Evolutionary conservation across 768 basidiomycete species (phyloP), one percentile per base, ranked within the genome.

Genomic region (Suillus hirtellus): DNA sequence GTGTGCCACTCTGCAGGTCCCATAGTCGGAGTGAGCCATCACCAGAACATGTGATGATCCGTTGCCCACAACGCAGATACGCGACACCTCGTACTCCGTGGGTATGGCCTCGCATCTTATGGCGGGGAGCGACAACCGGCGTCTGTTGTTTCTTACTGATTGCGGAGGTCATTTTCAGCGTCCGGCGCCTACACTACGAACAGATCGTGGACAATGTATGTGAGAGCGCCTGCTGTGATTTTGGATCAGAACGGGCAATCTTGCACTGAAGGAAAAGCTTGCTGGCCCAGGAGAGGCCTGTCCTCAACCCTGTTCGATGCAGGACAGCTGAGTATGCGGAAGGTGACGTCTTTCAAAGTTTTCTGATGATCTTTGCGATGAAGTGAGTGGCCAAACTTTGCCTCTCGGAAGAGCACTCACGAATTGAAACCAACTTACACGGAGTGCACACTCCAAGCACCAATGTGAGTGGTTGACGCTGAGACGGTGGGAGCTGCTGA

Each of bases 21-120:
- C 52, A 53, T 34, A 53, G 52, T 34, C 52, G 52, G 17, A 53
- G 31, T 11, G 52, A 53, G 31, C 31, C 52, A n/a, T 53, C 52
- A 31, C 17, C 31, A 34, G 52, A 53, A 53, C 52, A 34, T 19
- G 52, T 53, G 17, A 53, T 53, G 31, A 53, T 34, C 19, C 52
- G 52, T 19, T 19, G 52, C 19, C 52, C 52, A 31, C 52, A 19
- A 34, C 31, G 52, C 31, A 53, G 52, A 10, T 53, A 11, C 19
- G n/a, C 52, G 31, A 34, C 19, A 19, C 31, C 52, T 19, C 19
- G 31, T 34, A 53, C 11, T 2, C 31, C 19, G 3, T 19, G 10
- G 52, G 31, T 53, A 34, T 53, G 52, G 19, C 31, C 52, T 34
- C 52, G 31, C 52, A 53, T 19, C 2, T 11, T 34, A 19, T 34